Base-by-base conservation (phyloP, 2,329 filamentous ascomycete genomes). In the Aspergillus eucalypticola region DNA sequence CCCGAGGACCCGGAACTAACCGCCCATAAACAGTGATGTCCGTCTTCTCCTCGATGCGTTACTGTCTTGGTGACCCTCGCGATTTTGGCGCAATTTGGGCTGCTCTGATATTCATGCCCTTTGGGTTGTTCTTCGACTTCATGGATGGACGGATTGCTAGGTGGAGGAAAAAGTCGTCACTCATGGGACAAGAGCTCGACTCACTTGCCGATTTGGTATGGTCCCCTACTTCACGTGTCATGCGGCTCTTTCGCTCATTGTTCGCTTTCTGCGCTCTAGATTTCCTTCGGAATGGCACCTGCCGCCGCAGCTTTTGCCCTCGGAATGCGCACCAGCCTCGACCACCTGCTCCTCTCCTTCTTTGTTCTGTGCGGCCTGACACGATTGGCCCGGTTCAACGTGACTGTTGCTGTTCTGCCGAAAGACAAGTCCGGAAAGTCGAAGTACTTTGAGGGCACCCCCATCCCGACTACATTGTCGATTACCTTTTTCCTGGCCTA, bases 161-260 rank as follows among this genome's bases (percentile, higher is more conserved):
- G 66, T 98, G 95, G 95, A 88, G 95, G 75, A 90, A 92, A 80
- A 99, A 97, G 88, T 95, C 91, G 71, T 96, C 91, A 70, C 83
- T 99, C 74, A 98, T 99, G 94, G 95, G 95, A 11, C 94, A 97
- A 78, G 95, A 99, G 78, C 82, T 99, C 58, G 95, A 99, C 77
- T 98, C 94, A 6, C 83, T 99, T 51, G 95, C 95, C 58, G 95
- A 99, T 75, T 76, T 99, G 82, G 92, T 96, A 88, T 11, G 38
- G 7, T 17, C 27, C 86, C 21, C 61, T 21, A 29, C 38, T 49
- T 52, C 27, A 25, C 10, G 23, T 42, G 15, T 55, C 50, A 23
- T n/a, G 27, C 19, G 38, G n/a, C 13, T 8, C 23, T 42, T 41
- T 44, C 32, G 51, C 58, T 64, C 38, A 64, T 59, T 62, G 25